Evolutionary conservation across 2,329 filamentous ascomycete species (phyloP).

Genomic region (Didymosphaeria variabile): DNA sequence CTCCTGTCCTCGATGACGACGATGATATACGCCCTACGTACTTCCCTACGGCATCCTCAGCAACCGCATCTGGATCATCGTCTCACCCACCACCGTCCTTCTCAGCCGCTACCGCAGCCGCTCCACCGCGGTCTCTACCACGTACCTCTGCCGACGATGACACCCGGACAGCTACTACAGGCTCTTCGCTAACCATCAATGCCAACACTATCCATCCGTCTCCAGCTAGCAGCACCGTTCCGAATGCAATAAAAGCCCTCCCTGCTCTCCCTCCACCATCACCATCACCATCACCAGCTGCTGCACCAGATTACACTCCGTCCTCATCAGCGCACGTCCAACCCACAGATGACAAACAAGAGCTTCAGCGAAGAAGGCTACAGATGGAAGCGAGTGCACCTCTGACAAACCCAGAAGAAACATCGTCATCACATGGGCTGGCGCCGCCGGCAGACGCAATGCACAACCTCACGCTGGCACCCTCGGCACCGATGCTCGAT

Average conservation of each 20-base stretch:
- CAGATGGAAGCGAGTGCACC: conserved; percentile 55
- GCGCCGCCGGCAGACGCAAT: conserved; percentile 26
- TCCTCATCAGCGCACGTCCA: conserved; percentile 43
- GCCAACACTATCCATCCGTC: conserved; percentile 19
- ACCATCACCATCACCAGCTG: conserved; percentile 18
- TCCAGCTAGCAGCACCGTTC: conserved; percentile 21
- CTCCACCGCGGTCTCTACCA: conserved; percentile 25
- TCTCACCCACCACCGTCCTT: conserved; percentile 40
- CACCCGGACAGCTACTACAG: conserved; percentile 25
- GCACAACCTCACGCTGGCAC: conserved; percentile 26
- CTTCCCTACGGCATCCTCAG: conserved; percentile 29
- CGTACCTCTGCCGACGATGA: conserved; percentile 29
- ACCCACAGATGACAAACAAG: conserved; percentile 77
- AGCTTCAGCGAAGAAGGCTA: conserved; percentile 66
- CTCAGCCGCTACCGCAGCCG: conserved; percentile 21
- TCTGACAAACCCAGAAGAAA: conserved; percentile 34
- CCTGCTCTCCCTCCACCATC: conserved; percentile 31
- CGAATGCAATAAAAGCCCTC: conserved; percentile 28
- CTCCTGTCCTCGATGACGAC: conserved; percentile 47
- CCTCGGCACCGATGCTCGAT: conserved; percentile 44
- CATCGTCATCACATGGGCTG: conserved; percentile 21
- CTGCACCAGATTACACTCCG: conserved; percentile 38
- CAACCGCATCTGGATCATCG: conserved; percentile 34
- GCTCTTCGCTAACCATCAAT: conserved; percentile 38
- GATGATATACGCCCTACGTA: conserved; percentile 37